Evolutionary conservation across 108 stramenopile genomes (phyloP).

Genomic region (Cyclotella cryptica): DNA sequence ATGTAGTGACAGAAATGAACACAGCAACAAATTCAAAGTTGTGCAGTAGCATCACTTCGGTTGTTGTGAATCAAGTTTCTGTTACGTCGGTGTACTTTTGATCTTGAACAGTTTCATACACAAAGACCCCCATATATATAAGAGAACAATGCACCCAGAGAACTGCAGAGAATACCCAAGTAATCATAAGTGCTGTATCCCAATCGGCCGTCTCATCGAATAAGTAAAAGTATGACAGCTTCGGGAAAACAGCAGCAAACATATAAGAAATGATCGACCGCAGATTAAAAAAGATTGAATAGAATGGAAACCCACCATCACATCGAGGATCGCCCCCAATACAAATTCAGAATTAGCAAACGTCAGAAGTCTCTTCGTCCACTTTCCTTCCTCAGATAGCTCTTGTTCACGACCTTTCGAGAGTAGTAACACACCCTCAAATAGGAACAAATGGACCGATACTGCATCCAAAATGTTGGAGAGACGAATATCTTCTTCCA

Average conservation of each 20-base stretch:
- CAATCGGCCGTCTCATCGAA: slow-evolving; percentile 22
- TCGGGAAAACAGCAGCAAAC: background rate
- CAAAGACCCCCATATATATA: slow-evolving; percentile 8
- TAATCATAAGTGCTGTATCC: slow-evolving; percentile 10
- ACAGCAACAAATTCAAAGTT: too few species aligned
- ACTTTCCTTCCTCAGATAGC: slow-evolving; percentile 6
- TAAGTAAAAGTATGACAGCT: slow-evolving; percentile 26
- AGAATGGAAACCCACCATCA: slow-evolving; percentile 17
- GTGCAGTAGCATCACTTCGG: background rate
- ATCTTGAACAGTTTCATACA: background rate
- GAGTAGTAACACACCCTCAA: slow-evolving; percentile 16
- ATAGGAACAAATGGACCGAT: slow-evolving; percentile 31
- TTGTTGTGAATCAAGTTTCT: background rate
- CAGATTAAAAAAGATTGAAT: background rate
- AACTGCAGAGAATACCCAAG: background rate
- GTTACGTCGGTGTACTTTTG: background rate
- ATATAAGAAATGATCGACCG: background rate
- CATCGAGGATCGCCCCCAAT: slow-evolving; percentile 24
- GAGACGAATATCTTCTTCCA: slow-evolving; percentile 18
- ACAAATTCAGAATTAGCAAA: slow-evolving; percentile 23
- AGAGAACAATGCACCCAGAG: slow-evolving; percentile 15
- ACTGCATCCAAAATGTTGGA: slow-evolving; percentile 27
- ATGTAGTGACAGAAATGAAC: too few species aligned
- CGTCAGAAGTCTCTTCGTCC: background rate
- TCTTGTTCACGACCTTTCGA: background rate